Conservation (phyloP, 2,329 filamentous ascomycete species). For the Colletotrichum orchidophilum region DNA sequence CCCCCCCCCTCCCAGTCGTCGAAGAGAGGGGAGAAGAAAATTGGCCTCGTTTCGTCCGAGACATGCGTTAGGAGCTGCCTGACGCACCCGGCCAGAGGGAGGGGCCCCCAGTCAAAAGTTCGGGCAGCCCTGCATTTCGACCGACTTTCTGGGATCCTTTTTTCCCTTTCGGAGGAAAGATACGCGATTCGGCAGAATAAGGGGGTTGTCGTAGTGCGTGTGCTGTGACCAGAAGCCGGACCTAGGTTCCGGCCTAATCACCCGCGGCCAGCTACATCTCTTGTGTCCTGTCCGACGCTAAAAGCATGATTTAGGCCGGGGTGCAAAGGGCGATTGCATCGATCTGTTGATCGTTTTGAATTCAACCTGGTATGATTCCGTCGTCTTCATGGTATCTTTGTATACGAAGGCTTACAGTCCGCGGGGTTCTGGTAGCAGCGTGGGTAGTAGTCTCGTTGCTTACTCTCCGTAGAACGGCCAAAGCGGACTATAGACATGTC, state of each 20-base stretch:
- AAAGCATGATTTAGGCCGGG: slow-evolving; percentile 1
- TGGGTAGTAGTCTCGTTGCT: neutral
- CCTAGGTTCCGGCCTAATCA: slow-evolving; percentile 9
- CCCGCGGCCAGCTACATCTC: neutral
- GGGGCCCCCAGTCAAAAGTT: neutral
- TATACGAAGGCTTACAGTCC: neutral
- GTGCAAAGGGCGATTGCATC: slow-evolving; percentile 16
- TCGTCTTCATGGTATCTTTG: no score
- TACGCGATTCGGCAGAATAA: neutral
- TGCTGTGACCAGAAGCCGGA: neutral
- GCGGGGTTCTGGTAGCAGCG: neutral
- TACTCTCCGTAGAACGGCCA: neutral
- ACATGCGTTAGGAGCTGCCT: neutral
- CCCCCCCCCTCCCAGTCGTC: neutral
- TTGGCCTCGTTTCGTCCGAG: neutral
- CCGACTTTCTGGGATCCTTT: neutral
- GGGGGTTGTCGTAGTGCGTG: neutral
- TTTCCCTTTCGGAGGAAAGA: neutral
- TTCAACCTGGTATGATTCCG: neutral
- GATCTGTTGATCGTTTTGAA: neutral
- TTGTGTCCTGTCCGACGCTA: neutral
- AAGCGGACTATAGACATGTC: neutral
- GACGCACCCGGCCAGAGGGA: neutral
- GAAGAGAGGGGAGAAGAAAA: neutral
- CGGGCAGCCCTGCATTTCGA: neutral